Evolutionary conservation across 768 basidiomycete genomes (phyloP).

Genomic region (Tylopilus sp.): DNA sequence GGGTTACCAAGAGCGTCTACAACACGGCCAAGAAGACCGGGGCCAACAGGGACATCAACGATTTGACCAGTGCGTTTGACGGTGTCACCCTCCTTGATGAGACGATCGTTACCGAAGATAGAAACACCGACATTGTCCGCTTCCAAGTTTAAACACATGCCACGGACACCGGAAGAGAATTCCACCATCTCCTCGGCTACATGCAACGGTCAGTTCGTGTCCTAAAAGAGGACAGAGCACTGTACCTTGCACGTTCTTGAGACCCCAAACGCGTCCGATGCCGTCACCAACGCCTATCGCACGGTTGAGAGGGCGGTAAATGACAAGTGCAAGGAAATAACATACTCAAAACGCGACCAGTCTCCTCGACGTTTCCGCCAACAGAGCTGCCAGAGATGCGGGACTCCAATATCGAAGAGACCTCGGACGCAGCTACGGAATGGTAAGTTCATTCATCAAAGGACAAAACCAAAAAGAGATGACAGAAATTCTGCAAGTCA

Average conservation of each 20-base stretch:
- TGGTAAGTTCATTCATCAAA: conserved; percentile 30
- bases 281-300: conserved; percentile 94
- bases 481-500: conserved; percentile 13
- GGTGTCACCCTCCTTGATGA: conserved; percentile 99
- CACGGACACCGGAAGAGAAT: conserved; percentile 99
- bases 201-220: conserved; percentile 8
- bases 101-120: conserved; percentile 97
- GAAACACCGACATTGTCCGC: conserved; percentile 99
- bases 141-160: conserved; percentile 99
- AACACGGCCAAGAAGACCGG: conserved; percentile 95
- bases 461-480: not conserved
- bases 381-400: conserved; percentile 92
- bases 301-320: conserved; percentile 6
- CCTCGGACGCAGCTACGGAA: conserved; percentile 91
- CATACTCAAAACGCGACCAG: conserved; percentile 96
- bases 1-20: conserved; percentile 99
- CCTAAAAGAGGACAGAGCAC: conserved; percentile 1
- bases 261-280: conserved; percentile 99
- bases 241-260: conserved; percentile 95
- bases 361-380: conserved; percentile 96
- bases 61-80: conserved; percentile 99
- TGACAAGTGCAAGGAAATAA: conserved; percentile 14
- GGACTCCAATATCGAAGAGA: conserved; percentile 97
- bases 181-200: conserved; percentile 99
- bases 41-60: conserved; percentile 99